Percentiles rank a stretch among this genome's conserved stretches.
phyloP scores from a whole-genome alignment of 345 rosid species.

The Balakata baccata region DNA sequence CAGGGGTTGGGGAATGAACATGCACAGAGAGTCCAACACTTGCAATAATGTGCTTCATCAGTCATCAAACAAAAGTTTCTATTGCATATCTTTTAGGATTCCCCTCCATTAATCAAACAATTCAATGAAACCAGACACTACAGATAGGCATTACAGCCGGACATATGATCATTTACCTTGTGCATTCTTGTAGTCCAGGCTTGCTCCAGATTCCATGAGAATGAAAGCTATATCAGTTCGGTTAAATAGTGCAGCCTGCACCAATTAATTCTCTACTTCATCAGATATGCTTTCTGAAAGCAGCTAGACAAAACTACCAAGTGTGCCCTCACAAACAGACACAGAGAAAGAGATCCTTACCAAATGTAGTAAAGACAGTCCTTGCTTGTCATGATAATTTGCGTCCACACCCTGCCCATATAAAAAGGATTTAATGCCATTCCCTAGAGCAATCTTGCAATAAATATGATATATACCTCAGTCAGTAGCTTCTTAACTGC shows the following conservation, averaged over 20 bases:
- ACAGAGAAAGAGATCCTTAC: constrained; percentile 32
- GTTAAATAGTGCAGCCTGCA: constrained; percentile 80
- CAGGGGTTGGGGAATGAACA: too few relatives aligned
- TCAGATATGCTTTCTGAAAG: constrained; percentile 3
- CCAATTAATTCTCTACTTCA: constrained; percentile 21
- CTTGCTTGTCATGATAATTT: constrained; percentile 84
- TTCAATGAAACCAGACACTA: not conserved
- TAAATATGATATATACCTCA: constrained; percentile 49
- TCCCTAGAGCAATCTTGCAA: constrained; percentile 1
- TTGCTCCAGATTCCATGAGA: constrained; percentile 85
- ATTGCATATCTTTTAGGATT: not conserved
- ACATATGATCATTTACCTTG: constrained; percentile 53
- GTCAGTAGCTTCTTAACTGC: constrained; percentile 75
- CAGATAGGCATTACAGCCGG: constrained; percentile 5
- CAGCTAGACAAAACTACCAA: not conserved
- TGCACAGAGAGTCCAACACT: not conserved
- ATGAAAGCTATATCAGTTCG: constrained; percentile 66
- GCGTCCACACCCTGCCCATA: constrained; percentile 80
- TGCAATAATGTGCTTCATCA: not conserved
- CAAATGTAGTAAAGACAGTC: constrained; percentile 85
- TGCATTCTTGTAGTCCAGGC: constrained; percentile 75
- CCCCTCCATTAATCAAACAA: constrained; percentile 4
- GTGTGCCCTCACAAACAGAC: not conserved
- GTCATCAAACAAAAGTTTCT: constrained; percentile 1
- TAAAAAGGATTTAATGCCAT: constrained; percentile 17